Conservation (phyloP, 176 grass and related monocot genomes). For the Phoenix roebelenii region DNA sequence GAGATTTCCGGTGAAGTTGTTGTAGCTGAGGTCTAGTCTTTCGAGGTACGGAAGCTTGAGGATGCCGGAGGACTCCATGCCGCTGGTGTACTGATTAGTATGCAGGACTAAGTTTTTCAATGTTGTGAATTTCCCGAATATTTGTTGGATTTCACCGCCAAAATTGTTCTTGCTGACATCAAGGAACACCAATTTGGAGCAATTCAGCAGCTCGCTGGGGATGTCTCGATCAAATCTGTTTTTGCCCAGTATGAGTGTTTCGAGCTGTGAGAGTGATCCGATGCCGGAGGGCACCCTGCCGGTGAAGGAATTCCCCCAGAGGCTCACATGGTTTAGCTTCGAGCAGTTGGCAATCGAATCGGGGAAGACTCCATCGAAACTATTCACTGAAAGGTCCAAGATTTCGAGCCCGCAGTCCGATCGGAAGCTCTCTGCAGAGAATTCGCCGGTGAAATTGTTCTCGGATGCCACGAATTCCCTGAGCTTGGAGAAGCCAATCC, state of each 20-base stretch:
- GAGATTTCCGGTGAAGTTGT: constrained; percentile 45
- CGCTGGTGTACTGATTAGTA: constrained; percentile 52
- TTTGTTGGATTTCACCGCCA: constrained; percentile 50
- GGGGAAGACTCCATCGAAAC: constrained; percentile 36
- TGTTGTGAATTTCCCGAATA: constrained; percentile 37
- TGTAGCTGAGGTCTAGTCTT: constrained; percentile 77
- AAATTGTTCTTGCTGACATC: constrained; percentile 66
- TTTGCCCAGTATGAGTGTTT: constrained; percentile 45
- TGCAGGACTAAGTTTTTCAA: constrained; percentile 51
- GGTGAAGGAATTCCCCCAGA: constrained; percentile 55
- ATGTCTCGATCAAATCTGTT: constrained; percentile 44
- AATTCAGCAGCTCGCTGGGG: constrained; percentile 46
- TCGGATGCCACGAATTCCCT: constrained; percentile 43
- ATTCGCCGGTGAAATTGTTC: constrained; percentile 50
- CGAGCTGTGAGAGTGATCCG: constrained; percentile 33
- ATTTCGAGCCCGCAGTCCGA: constrained; percentile 34
- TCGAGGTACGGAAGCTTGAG: constrained; percentile 38
- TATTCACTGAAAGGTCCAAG: constrained; percentile 58
- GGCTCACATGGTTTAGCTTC: constrained; percentile 35
- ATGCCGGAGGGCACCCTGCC: constrained; percentile 47
- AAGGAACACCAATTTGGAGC: constrained; percentile 45
- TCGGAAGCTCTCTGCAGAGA: constrained; percentile 25
- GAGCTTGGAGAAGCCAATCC: constrained; percentile 49
- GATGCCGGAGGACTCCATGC: constrained; percentile 62
- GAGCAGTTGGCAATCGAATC: constrained; percentile 47